Conservation (phyloP, 495 filamentous ascomycete species). For the Penicillium argentinense region DNA sequence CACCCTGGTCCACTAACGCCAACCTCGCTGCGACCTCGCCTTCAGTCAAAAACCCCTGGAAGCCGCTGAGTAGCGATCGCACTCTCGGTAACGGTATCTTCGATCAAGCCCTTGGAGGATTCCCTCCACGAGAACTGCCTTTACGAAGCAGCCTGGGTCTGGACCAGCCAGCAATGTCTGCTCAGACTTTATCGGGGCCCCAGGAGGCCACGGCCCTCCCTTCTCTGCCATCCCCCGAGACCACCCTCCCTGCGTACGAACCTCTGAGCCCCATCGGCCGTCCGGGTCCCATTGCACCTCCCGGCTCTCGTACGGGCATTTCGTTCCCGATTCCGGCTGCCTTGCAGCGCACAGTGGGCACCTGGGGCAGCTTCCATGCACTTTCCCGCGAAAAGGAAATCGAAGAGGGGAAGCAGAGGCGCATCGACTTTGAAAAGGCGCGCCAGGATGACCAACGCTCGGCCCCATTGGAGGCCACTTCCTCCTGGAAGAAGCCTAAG, state of each 20-base stretch:
- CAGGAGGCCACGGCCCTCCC: conserved; percentile 33
- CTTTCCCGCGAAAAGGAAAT: conserved; percentile 44
- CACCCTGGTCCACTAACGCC: conserved; percentile 39
- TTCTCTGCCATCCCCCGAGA: conserved; percentile 37
- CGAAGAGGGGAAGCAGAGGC: conserved; percentile 38
- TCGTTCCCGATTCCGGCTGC: no score
- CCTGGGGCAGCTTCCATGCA: conserved; percentile 53
- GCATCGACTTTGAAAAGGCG: not conserved
- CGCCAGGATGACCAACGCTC: no score
- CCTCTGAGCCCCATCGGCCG: conserved; percentile 38
- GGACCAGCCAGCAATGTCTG: conserved; percentile 37
- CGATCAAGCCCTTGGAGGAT: conserved; percentile 56
- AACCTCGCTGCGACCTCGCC: conserved; percentile 37
- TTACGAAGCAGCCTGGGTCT: conserved; percentile 39
- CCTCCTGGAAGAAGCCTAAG: conserved; percentile 5
- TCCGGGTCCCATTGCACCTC: conserved; percentile 55
- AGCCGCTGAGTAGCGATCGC: conserved; percentile 66
- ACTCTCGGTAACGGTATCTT: conserved; percentile 81
- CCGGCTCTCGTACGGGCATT: no score
- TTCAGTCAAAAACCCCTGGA: conserved; percentile 67
- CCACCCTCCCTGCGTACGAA: conserved; percentile 36
- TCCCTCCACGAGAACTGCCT: conserved; percentile 39
- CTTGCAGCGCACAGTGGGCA: no score
- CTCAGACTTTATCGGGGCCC: conserved; percentile 34
- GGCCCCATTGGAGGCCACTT: no score